Evolutionary conservation across 805 yeast genomes (phyloP), one percentile per base, ranked within the genome.

Genomic region (Maudiozyma saulgeensis): DNA sequence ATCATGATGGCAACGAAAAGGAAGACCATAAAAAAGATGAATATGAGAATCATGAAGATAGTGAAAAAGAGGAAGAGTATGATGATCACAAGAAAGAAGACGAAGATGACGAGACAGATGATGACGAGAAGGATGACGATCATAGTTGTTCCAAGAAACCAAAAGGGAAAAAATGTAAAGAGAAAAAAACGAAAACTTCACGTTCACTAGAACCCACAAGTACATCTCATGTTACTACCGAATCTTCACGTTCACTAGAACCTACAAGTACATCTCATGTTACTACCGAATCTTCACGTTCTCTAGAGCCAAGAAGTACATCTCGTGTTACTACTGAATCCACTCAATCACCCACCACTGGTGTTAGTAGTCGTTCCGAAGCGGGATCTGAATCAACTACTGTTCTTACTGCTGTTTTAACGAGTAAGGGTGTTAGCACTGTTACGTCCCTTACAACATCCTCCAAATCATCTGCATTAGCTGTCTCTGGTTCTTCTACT

Each of bases 41-140:
- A 4, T 7, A 47, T 6, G 34, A 40, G 6, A 19, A 45, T 18
- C 19, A 49, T 19, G 41, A 47, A 23, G 42, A 49, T 43, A 32
- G 44, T 21, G 23, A 46, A 18, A 35, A 47, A 6, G 26, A 41
- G 5, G 40, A 28, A 13, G n/a, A 45, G n/a, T 8, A 46, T 5
- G 45, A 35, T 4, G 47, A 44, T 26, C 31, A 48, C 2, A 15
- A 32, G 13, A 19, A 46, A 3, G 50, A 53, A 1, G 26, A 21
- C 23, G 23, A 51, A 13, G 38, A 49, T 42, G 11, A 48, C 25
- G 43, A 46, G 9, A 7, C 44, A 12, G 12, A 39, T 15, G 41
- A 46, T 25, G 42, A 50, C 15, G 42, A 50, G 4, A 41, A 45
- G 2, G n/a, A 42, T 31, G 21, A 46, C n/a, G 46, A 48, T 35